Conservation (phyloP, 352 stramenopile genomes). For the Globisporangium nagaii region DNA sequence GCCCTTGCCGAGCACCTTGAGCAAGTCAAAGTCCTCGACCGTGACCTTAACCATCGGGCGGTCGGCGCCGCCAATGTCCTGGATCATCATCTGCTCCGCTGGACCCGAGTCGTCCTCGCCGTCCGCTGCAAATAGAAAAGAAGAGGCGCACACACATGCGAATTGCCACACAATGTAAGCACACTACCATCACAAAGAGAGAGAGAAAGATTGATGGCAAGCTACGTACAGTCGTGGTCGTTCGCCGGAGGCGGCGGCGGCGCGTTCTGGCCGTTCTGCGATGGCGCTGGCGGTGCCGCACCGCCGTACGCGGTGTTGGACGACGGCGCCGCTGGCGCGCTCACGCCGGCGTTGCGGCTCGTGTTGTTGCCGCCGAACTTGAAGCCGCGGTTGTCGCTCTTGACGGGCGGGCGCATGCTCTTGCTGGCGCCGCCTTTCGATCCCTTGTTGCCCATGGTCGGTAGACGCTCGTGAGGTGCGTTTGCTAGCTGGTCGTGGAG, state of each 20-base stretch:
- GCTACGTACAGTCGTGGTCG: conserved; percentile 63
- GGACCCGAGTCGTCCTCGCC: conserved; percentile 77
- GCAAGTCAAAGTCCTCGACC: conserved; percentile 90
- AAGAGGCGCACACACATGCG: not conserved
- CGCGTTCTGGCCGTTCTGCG: conserved; percentile 9
- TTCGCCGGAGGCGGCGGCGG: conserved; percentile 6
- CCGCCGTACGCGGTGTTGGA: conserved; percentile 11
- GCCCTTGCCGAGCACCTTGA: conserved; percentile 94
- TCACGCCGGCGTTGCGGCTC: conserved; percentile 62
- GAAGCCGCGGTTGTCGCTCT: conserved; percentile 81
- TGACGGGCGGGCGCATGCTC: conserved; percentile 63
- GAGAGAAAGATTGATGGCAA: too few species aligned
- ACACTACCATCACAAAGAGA: not conserved
- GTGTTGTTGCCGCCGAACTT: conserved; percentile 55
- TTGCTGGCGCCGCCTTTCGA: conserved; percentile 68
- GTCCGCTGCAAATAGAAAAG: conserved; percentile 37
- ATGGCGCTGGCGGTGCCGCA: conserved; percentile 5
- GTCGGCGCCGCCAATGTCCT: conserved; percentile 68
- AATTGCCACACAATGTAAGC: not conserved
- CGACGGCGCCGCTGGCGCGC: conserved; percentile 67
- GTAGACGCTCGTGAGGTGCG: not conserved
- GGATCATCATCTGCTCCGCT: conserved; percentile 73
- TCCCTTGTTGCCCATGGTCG: conserved; percentile 78
- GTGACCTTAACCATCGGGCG: conserved; percentile 77
- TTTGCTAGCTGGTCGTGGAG: not conserved